Evolutionary conservation across 2,329 filamentous ascomycete species (phyloP).

Genomic region (Orbilia quercus): DNA sequence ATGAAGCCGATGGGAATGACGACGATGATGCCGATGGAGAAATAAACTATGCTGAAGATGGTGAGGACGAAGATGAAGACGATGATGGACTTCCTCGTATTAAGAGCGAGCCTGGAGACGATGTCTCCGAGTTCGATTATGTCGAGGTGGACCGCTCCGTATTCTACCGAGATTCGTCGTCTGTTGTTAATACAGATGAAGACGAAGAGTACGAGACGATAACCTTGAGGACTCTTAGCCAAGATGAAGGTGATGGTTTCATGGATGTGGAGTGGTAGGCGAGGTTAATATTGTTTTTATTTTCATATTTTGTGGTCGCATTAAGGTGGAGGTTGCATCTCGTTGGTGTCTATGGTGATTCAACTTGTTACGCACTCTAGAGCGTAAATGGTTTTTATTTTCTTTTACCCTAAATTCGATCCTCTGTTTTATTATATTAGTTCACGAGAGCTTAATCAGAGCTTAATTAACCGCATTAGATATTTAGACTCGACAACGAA

Average conservation of each 20-base stretch:
- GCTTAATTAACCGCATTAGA: no score
- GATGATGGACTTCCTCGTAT: background rate
- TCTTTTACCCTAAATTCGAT: no score
- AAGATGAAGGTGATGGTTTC: background rate
- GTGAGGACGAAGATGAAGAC: background rate
- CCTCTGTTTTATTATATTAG: no score
- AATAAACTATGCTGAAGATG: background rate
- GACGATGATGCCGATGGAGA: background rate
- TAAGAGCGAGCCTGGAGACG: background rate
- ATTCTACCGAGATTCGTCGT: conserved; percentile 27
- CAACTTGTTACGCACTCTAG: no score
- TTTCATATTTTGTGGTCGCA: no score
- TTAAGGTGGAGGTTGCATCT: no score
- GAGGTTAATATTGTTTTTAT: no score
- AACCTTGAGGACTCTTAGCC: background rate
- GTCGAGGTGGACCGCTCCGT: background rate
- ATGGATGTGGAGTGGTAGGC: conserved; percentile 4
- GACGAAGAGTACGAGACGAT: background rate
- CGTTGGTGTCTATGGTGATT: no score
- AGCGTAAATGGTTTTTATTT: no score
- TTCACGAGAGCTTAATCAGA: no score
- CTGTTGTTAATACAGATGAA: conserved; percentile 2
- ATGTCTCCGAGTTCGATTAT: conserved; percentile 2
- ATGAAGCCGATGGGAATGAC: background rate
- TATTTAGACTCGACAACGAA: no score